Percentiles rank a stretch among this genome's conserved stretches.
These are phyloP conservation scores for Neoboletus magnificus DNA, from an alignment of 768 basidiomycete genomes.

Conservation along the genomic window DNA sequence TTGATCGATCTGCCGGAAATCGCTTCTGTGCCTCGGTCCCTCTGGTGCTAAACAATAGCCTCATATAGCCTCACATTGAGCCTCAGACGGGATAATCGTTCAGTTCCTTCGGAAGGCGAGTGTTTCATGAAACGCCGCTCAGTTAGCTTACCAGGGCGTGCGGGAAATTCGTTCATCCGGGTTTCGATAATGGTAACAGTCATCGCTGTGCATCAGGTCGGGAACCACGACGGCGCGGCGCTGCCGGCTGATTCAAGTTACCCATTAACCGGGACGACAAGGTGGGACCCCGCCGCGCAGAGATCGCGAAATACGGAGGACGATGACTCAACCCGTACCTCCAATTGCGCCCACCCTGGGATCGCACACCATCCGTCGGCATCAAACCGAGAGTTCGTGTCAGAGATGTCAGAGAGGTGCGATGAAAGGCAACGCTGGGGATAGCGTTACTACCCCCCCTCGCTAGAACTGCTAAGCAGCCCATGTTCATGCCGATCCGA, in stretches of 20 bases:
- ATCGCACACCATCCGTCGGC: neutral
- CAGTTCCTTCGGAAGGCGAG: conserved; percentile 2
- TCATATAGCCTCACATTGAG: neutral
- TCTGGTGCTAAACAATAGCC: neutral
- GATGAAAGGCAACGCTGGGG: neutral
- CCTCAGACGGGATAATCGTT: neutral
- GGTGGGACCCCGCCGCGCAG: neutral
- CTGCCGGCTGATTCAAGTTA: no score
- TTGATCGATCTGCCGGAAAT: neutral
- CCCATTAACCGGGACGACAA: neutral
- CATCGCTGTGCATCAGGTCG: neutral
- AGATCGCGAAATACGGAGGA: neutral
- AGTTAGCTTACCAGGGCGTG: neutral
- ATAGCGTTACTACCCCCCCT: neutral
- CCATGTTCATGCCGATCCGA: neutral
- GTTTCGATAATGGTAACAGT: neutral
- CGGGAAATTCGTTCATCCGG: neutral
- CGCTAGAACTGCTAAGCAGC: neutral
- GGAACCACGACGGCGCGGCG: neutral
- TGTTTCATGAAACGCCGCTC: conserved; percentile 1
- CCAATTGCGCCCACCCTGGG: neutral
- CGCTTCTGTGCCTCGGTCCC: neutral
- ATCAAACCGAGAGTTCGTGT: neutral
- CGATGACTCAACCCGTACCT: neutral
- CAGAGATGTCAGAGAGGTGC: neutral